These are phyloP conservation scores for Starmerella potacharoeniae DNA, from an alignment of 805 yeast genomes.

Conservation along the genomic window DNA sequence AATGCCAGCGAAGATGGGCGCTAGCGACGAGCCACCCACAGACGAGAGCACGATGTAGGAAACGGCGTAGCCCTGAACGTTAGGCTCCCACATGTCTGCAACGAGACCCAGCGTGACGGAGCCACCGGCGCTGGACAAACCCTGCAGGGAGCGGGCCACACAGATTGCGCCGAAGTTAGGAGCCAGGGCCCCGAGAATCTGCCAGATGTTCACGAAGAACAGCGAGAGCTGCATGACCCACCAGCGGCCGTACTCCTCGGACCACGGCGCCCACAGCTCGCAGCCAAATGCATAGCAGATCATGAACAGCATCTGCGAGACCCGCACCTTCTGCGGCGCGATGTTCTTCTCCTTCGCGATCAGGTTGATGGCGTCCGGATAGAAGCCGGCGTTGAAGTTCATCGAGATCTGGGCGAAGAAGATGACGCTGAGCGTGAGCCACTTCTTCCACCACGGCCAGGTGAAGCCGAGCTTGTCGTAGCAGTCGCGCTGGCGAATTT, in stretches of 20 bases:
- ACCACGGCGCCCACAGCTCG: constrained; percentile 50
- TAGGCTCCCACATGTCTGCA: constrained; percentile 41
- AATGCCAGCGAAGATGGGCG: constrained; percentile 41
- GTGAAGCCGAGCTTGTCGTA: constrained; percentile 32
- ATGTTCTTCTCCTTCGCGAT: constrained; percentile 36
- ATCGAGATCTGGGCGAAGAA: constrained; percentile 34
- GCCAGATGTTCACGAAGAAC: constrained; percentile 34
- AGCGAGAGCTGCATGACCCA: constrained; percentile 44
- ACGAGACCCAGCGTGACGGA: constrained; percentile 50
- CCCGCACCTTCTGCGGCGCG: constrained; percentile 35
- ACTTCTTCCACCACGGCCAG: constrained; percentile 30
- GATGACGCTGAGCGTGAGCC: constrained; percentile 31
- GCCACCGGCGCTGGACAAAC: constrained; percentile 46
- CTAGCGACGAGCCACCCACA: constrained; percentile 41
- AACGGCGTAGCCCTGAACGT: constrained; percentile 38
- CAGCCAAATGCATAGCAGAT: constrained; percentile 49
- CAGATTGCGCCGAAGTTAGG: constrained; percentile 43
- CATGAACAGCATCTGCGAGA: constrained; percentile 42
- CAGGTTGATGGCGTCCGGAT: constrained; percentile 31
- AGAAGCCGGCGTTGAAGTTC: constrained; percentile 35
- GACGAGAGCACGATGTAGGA: constrained; percentile 41
- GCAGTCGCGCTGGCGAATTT: constrained; percentile 29
- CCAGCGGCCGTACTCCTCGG: constrained; percentile 55
- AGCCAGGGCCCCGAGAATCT: constrained; percentile 51
- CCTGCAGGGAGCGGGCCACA: constrained; percentile 50